Percentiles rank a stretch among this genome's conserved stretches.
These are phyloP conservation scores for Ilex asprella DNA, from an alignment of 257 asterid genomes.

Conservation along the genomic window DNA sequence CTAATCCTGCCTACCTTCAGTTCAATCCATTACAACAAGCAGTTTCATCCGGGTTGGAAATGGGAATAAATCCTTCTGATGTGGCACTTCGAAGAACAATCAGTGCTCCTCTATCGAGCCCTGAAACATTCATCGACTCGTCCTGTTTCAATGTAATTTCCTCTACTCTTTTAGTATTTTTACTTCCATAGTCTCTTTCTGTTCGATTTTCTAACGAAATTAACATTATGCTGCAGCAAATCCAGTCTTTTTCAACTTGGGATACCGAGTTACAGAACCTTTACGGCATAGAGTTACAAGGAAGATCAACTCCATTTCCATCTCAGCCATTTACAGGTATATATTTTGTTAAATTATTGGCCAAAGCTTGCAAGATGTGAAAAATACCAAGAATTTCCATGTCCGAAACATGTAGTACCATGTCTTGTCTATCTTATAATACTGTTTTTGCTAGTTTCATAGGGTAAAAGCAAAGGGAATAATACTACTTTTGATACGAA, in stretches of 20 bases:
- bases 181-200: neutral
- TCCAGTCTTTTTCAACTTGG: conserved; percentile 52
- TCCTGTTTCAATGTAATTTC: conserved; percentile 41
- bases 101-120: conserved; percentile 48
- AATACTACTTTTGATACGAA: conserved; percentile 10
- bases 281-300: conserved; percentile 55
- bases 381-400: neutral
- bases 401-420: neutral
- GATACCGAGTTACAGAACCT: conserved; percentile 57
- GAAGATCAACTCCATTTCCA: conserved; percentile 43
- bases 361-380: neutral
- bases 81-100: conserved; percentile 46
- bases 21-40: conserved; percentile 39
- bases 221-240: conserved; percentile 30
- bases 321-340: conserved; percentile 64
- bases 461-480: conserved; percentile 4
- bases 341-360: neutral
- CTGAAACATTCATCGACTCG: conserved; percentile 40
- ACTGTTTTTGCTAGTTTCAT: conserved; percentile 9
- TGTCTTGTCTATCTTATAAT: conserved; percentile 8
- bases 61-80: conserved; percentile 34
- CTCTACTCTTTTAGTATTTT: neutral
- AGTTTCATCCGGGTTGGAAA: conserved; percentile 33
- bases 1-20: conserved; percentile 30
- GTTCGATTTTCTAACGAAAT: neutral